Evolutionary conservation across 257 asterid species (phyloP).

Genomic region (Dorcoceras hygrometricum): DNA sequence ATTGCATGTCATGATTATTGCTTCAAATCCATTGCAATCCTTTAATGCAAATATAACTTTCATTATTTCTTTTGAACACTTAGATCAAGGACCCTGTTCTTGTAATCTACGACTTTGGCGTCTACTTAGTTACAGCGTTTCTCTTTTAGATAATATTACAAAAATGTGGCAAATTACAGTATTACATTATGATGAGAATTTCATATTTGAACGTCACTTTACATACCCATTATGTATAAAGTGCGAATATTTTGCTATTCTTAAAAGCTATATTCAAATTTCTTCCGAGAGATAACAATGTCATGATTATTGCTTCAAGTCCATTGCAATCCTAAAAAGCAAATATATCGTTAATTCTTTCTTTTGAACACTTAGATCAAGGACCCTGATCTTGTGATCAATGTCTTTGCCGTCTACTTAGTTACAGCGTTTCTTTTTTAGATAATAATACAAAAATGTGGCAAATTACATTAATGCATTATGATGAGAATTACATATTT

Average conservation of each 20-base stretch:
- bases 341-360: no score
- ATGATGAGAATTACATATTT: background rate
- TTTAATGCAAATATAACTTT: no score
- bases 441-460: slow-evolving; percentile 15
- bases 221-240: slow-evolving; percentile 8
- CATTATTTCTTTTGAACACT: no score
- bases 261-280: slow-evolving; percentile 28
- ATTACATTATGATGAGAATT: background rate
- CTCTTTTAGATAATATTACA: slow-evolving; percentile 10
- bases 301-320: no score
- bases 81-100: slow-evolving; percentile 7
- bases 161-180: slow-evolving; percentile 4
- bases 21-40: background rate
- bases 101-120: background rate
- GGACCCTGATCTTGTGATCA: slow-evolving; percentile 10
- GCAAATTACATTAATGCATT: background rate
- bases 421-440: slow-evolving; percentile 1
- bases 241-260: slow-evolving; percentile 22
- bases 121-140: background rate
- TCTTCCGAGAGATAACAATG: no score
- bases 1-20: background rate
- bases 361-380: background rate
- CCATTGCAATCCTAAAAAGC: no score
- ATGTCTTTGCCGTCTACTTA: background rate
- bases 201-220: background rate